Base-by-base conservation (phyloP, 1,284 basidiomycete species). In the Ustilago tritici region DNA sequence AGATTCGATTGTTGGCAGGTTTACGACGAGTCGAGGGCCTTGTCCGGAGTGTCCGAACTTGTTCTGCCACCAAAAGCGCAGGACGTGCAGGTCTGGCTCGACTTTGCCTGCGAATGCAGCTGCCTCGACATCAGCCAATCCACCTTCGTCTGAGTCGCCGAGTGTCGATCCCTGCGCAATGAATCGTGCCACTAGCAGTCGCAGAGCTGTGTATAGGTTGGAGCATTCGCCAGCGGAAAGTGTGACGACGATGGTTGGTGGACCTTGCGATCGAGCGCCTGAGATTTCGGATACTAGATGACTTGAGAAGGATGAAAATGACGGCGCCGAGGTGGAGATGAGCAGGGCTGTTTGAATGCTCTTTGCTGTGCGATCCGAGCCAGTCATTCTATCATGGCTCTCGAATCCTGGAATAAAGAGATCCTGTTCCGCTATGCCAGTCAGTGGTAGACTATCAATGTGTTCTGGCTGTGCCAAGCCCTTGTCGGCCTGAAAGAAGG, bases 331-430 rank as follows among this genome's bases (percentile, higher is more conserved):
- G 11, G 76, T 55, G 1, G 76, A 78, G 32, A 78, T 78, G 41
- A 78, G 58, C 0, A 78, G 64, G 3, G 76, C 76, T 8, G 76
- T 74, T 14, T 65, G 70, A n/a, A 78, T 76, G 60, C 74, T 72
- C 19, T 41, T 70, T 5, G 58, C 57, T 5, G 65, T 59, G 10
- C 31, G 52, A 28, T 57, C 36, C 7, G 14, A 34, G 6, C n/a
- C n/a, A 43, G 23, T 61, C 0, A 28, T 35, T 10, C 14, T 41
- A 31, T 47, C 56, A 14, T 57, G 41, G 47, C 41, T 68, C 35
- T 76, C 64, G 47, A 77, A 70, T 11, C 76, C 76, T 2, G 76
- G 76, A 15, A 78, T 57, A 28, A 61, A 78, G 59, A 78, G 64
- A 23, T 69, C 53, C 7, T 61, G 56, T 5, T 64, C 36, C 9